A percentile compares a stretch with the other conserved stretches of the same genome.
These are phyloP conservation scores for Angophora floribunda DNA, from an alignment of 345 rosid species.

Conservation along the genomic window DNA sequence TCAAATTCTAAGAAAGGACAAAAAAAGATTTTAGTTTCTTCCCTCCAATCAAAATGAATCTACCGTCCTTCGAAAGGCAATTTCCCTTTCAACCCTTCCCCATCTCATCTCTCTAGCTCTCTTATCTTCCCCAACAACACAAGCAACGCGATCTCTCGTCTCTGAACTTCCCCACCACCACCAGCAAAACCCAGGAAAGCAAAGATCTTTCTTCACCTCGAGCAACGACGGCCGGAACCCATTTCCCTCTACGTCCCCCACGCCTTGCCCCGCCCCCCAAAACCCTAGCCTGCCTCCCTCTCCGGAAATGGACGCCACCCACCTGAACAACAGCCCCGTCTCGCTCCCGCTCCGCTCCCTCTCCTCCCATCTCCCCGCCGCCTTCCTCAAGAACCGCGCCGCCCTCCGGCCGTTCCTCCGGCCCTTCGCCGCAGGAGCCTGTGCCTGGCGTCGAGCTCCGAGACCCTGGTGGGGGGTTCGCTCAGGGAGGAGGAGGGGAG, in stretches of 20 bases:
- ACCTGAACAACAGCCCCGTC: conserved; percentile 27
- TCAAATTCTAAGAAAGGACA: background rate
- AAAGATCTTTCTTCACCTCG: background rate
- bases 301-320: conserved; percentile 23
- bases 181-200: background rate
- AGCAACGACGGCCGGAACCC: background rate
- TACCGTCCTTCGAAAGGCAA: background rate
- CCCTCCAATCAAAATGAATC: background rate
- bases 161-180: background rate
- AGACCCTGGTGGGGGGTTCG: conserved; percentile 51
- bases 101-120: background rate
- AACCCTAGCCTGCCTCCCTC: background rate
- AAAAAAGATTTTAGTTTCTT: background rate
- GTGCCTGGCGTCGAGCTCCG: conserved; percentile 49
- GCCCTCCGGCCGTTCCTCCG: conserved; percentile 3
- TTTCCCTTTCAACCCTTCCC: background rate
- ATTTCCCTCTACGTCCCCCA: background rate
- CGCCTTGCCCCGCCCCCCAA: background rate
- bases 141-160: background rate
- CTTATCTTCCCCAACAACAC: background rate
- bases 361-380: background rate
- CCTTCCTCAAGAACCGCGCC: background rate
- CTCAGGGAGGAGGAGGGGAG: conserved; percentile 28
- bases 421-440: conserved; percentile 16
- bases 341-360: conserved; percentile 22